Conservation (phyloP, 495 filamentous ascomycete species). For the Talaromyces proteolyticus region DNA sequence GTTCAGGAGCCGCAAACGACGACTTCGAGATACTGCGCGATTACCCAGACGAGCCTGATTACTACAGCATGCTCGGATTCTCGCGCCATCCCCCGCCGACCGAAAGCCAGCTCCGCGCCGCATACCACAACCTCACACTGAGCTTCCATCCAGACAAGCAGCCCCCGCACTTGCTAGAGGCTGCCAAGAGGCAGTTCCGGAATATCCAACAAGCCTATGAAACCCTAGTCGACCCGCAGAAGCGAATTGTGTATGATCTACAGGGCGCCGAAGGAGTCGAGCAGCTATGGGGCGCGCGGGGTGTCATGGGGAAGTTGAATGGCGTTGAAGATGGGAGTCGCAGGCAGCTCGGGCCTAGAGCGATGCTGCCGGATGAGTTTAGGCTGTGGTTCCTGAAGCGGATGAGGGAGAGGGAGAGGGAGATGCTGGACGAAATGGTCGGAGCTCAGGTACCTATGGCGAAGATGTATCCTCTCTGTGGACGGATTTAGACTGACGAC, state of each 20-base stretch:
- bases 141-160: conserved; percentile 56
- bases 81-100: conserved; percentile 36
- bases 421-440: conserved; percentile 37
- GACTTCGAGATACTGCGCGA: conserved; percentile 8
- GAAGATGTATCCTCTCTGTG: no score
- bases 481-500: not conserved
- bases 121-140: conserved; percentile 47
- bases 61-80: conserved; percentile 48
- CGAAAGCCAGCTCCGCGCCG: conserved; percentile 42
- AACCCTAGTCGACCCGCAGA: conserved; percentile 47
- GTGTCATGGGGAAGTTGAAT: conserved; percentile 26
- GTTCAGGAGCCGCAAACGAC: not conserved
- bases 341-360: conserved; percentile 33
- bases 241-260: conserved; percentile 50
- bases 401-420: conserved; percentile 38
- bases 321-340: conserved; percentile 13
- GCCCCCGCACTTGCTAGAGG: conserved; percentile 36
- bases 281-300: conserved; percentile 31
- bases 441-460: conserved; percentile 34
- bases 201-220: conserved; percentile 48
- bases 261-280: conserved; percentile 39
- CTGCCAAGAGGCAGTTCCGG: conserved; percentile 42
- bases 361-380: conserved; percentile 42
- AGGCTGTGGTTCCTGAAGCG: conserved; percentile 42
- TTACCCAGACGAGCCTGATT: conserved; percentile 33